Percentiles rank a stretch among this genome's conserved stretches.
Conservation (phyloP, 2,329 filamentous ascomycete genomes). For the Aureobasidium sp. region DNA sequence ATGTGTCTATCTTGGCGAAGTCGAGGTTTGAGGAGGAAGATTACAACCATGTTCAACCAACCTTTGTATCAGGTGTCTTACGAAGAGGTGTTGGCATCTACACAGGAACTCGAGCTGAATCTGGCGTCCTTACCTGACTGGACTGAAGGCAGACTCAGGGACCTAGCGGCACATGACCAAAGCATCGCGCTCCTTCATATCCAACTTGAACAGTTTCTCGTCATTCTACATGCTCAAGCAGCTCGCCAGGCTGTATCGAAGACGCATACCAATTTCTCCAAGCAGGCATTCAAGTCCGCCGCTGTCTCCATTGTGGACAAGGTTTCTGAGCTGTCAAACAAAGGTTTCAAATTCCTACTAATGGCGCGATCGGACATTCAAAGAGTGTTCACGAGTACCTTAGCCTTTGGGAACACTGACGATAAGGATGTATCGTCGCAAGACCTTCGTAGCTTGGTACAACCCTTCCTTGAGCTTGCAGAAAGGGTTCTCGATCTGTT, state of each 20-base stretch:
- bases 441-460: background rate
- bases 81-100: conserved; percentile 24
- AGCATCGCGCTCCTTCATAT: conserved; percentile 20
- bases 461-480: background rate
- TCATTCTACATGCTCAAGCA: conserved; percentile 24
- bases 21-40: conserved; percentile 18
- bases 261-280: conserved; percentile 22
- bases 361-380: background rate
- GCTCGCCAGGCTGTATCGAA: conserved; percentile 19
- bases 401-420: background rate
- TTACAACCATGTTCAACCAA: conserved; percentile 25
- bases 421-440: background rate
- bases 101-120: conserved; percentile 24
- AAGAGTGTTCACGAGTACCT: background rate
- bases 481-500: conserved; percentile 4
- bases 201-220: conserved; percentile 24
- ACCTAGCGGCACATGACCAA: conserved; percentile 10
- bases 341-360: background rate
- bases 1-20: conserved; percentile 19
- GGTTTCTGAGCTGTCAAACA: background rate
- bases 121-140: conserved; percentile 21
- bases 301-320: conserved; percentile 4
- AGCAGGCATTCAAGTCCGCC: conserved; percentile 5
- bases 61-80: conserved; percentile 22
- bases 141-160: conserved; percentile 5